These are phyloP conservation scores for Penicillium sp. DNA, from an alignment of 2,329 filamentous ascomycete species.

Conservation along the genomic window DNA sequence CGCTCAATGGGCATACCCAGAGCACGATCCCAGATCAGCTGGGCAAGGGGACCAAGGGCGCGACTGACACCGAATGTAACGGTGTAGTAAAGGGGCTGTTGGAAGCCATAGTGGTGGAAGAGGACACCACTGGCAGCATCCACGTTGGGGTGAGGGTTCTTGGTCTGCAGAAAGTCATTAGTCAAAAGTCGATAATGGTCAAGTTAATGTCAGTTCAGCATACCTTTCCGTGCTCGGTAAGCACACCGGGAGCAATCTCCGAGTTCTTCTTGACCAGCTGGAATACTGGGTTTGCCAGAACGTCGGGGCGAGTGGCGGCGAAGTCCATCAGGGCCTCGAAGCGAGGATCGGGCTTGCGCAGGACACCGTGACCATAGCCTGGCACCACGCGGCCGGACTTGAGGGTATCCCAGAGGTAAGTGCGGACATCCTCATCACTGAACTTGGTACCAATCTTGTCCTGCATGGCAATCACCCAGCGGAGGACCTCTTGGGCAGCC, in stretches of 20 bases:
- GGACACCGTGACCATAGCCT: conserved; percentile 92
- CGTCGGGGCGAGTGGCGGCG: conserved; percentile 79
- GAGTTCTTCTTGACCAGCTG: conserved; percentile 91
- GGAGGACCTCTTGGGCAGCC: conserved; percentile 93
- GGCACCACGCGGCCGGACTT: conserved; percentile 93
- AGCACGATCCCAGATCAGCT: conserved; percentile 94
- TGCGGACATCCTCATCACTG: conserved; percentile 76
- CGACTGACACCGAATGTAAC: conserved; percentile 68
- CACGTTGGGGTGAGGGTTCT: conserved; percentile 97
- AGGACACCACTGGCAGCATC: conserved; percentile 90
- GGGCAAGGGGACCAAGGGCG: conserved; percentile 81
- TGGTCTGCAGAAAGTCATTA: conserved; percentile 58
- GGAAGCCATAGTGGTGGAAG: conserved; percentile 98
- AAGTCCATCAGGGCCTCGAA: conserved; percentile 98
- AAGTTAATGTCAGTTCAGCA: conserved; percentile 12
- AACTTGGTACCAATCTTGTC: conserved; percentile 76
- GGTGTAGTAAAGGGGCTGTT: conserved; percentile 93
- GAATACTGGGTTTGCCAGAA: conserved; percentile 86
- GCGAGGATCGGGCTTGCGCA: conserved; percentile 94
- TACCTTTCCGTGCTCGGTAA: conserved; percentile 90
- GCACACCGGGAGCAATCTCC: conserved; percentile 83
- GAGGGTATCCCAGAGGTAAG: conserved; percentile 90
- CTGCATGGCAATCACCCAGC: conserved; percentile 97
- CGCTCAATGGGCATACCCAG: conserved; percentile 94
- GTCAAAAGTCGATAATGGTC: not conserved